These are phyloP conservation scores for Prunus mume DNA, from an alignment of 306 rosid genomes.

Conservation along the genomic window DNA sequence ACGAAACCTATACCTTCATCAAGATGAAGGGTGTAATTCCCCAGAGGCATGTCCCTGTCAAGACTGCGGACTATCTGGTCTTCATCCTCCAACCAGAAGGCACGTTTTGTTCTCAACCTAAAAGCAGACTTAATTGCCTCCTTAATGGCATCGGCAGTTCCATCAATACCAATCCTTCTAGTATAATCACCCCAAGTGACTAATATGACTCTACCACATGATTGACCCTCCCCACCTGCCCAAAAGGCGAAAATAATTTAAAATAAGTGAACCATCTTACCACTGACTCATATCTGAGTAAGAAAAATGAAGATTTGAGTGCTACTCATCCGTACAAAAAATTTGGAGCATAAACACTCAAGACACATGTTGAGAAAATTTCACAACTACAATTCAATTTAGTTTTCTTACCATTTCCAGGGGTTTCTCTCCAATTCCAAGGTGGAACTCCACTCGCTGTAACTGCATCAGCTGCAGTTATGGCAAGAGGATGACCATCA, in stretches of 20 bases:
- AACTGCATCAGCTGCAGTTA: slow-evolving; percentile 85
- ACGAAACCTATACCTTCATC: slow-evolving; percentile 68
- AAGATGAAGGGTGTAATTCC: slow-evolving; percentile 87
- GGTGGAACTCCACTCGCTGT: slow-evolving; percentile 84
- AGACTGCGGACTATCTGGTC: slow-evolving; percentile 84
- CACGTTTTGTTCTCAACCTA: slow-evolving; percentile 85
- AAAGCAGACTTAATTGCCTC: slow-evolving; percentile 90
- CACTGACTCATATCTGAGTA: not conserved
- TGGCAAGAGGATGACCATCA: slow-evolving; percentile 94
- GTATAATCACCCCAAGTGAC: slow-evolving; percentile 93
- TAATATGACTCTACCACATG: slow-evolving; percentile 88
- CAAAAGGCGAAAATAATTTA: slow-evolving; percentile 13
- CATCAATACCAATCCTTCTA: slow-evolving; percentile 88
- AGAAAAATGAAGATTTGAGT: not conserved
- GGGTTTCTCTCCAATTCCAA: slow-evolving; percentile 99
- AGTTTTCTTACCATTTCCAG: slow-evolving; percentile 70
- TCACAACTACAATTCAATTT: not conserved
- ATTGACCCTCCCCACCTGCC: slow-evolving; percentile 76
- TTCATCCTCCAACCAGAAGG: slow-evolving; percentile 98
- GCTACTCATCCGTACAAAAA: not conserved
- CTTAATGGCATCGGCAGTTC: slow-evolving; percentile 85
- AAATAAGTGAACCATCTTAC: not conserved
- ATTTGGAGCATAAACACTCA: not conserved
- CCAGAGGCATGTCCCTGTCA: slow-evolving; percentile 95
- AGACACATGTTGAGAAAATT: not conserved